phyloP scores from a whole-genome alignment of 2,329 filamentous ascomycete genomes.

The Diaporthe caulivora region DNA sequence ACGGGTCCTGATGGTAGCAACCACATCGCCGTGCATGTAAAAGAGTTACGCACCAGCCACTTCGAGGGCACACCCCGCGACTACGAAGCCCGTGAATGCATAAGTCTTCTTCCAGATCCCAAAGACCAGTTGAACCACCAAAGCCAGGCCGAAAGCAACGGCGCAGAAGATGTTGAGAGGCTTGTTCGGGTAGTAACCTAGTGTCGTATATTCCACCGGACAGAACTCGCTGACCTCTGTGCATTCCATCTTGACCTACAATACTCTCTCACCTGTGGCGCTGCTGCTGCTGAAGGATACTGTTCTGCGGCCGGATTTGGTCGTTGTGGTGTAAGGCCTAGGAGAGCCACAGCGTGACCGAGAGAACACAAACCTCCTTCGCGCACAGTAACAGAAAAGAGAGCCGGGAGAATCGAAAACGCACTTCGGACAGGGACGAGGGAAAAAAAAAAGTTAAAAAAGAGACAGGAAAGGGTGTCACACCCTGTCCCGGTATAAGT shows the following conservation, averaged over 20 bases:
- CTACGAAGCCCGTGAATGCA: slow-evolving; percentile 64
- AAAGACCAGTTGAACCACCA: slow-evolving; percentile 55
- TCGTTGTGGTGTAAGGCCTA: neutral
- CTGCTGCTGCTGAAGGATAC: neutral
- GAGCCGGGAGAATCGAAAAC: slow-evolving; percentile 1
- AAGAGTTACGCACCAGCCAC: slow-evolving; percentile 55
- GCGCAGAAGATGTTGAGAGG: slow-evolving; percentile 68
- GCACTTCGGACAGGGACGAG: neutral
- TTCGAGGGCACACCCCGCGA: slow-evolving; percentile 64
- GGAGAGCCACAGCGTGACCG: neutral
- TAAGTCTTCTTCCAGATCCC: slow-evolving; percentile 67
- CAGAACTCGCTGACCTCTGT: slow-evolving; percentile 57
- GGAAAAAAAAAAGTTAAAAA: too few species aligned
- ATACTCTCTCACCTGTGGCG: neutral
- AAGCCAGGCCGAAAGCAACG: slow-evolving; percentile 59
- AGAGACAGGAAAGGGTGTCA: neutral
- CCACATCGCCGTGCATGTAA: neutral
- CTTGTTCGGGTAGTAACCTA: slow-evolving; percentile 69
- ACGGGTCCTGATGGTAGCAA: neutral
- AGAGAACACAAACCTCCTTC: neutral
- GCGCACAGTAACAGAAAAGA: neutral
- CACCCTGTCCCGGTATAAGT: slow-evolving; percentile 4
- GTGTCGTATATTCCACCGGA: slow-evolving; percentile 64
- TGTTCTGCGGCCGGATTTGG: neutral
- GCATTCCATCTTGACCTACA: slow-evolving; percentile 46